Percentiles rank a stretch among this genome's conserved stretches.
Evolutionary conservation across 768 basidiomycete genomes (phyloP).

Genomic region (Xanthoconium stramineum): DNA sequence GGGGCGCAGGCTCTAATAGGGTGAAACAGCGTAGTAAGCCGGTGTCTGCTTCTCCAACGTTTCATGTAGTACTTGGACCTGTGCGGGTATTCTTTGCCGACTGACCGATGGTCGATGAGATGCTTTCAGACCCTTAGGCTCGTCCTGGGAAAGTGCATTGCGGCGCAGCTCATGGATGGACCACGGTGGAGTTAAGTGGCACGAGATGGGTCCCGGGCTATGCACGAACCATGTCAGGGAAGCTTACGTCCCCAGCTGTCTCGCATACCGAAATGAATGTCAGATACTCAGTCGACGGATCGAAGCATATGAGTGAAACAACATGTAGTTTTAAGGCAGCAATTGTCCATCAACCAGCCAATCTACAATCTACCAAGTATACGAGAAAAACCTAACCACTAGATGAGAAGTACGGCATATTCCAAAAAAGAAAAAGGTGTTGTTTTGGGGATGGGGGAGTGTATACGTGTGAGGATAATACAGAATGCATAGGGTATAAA

Average conservation of each 20-base stretch:
- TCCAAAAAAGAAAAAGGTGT: constrained; percentile 8
- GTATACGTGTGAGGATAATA: constrained; percentile 17
- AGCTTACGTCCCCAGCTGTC: not conserved
- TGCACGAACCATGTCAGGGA: not conserved
- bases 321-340: not conserved
- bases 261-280: not conserved
- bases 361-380: too few species aligned
- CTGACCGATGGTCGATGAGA: not conserved
- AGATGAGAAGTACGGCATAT: not conserved
- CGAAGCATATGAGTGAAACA: not conserved
- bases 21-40: not conserved
- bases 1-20: too few species aligned
- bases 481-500: constrained; percentile 21
- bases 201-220: too few species aligned
- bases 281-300: not conserved
- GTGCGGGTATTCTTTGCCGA: not conserved
- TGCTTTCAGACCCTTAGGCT: not conserved
- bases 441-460: not conserved
- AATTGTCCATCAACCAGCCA: not conserved
- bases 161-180: too few species aligned
- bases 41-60: not conserved
- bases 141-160: too few species aligned
- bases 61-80: constrained; percentile 1
- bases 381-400: not conserved
- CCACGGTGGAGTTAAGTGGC: not conserved